These are phyloP conservation scores for Suhomyces guaymorum DNA, from an alignment of 1,139 yeast species.

Conservation along the genomic window DNA sequence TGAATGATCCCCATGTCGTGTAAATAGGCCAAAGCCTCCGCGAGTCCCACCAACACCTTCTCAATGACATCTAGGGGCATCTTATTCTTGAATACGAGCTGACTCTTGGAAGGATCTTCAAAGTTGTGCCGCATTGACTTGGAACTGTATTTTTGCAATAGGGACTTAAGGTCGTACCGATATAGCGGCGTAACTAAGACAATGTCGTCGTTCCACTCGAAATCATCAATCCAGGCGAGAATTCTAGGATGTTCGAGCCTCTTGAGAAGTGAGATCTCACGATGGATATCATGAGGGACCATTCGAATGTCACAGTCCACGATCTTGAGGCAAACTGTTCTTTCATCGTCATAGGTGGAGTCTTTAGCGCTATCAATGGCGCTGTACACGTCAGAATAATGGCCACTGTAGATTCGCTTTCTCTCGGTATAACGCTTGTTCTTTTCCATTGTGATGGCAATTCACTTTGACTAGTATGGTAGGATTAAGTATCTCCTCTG, in stretches of 20 bases:
- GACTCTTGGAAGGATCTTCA: conserved; percentile 17
- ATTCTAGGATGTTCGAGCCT: conserved; percentile 24
- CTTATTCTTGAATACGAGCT: conserved; percentile 15
- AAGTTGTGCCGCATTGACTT: conserved; percentile 25
- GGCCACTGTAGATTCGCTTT: conserved; percentile 35
- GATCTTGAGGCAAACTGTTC: conserved; percentile 36
- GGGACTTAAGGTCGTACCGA: conserved; percentile 27
- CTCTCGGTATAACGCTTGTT: conserved; percentile 21
- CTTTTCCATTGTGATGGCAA: conserved; percentile 5
- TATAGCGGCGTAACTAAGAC: conserved; percentile 38
- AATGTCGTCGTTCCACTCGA: conserved; percentile 33
- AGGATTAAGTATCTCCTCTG: too few species aligned
- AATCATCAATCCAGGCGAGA: conserved; percentile 26
- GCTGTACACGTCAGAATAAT: conserved; percentile 36
- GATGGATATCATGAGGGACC: conserved; percentile 42
- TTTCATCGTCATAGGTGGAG: conserved; percentile 9
- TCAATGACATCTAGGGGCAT: conserved; percentile 5
- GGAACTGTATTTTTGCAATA: conserved; percentile 22
- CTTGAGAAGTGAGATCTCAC: conserved; percentile 34
- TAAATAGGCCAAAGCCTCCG: conserved; percentile 50
- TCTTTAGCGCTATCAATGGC: conserved; percentile 20
- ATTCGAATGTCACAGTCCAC: conserved; percentile 40
- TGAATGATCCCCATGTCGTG: conserved; percentile 72
- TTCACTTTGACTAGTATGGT: neutral
- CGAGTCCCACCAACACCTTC: conserved; percentile 32